Conservation (phyloP, 306 rosid genomes). For the Rubus parviflorus region DNA sequence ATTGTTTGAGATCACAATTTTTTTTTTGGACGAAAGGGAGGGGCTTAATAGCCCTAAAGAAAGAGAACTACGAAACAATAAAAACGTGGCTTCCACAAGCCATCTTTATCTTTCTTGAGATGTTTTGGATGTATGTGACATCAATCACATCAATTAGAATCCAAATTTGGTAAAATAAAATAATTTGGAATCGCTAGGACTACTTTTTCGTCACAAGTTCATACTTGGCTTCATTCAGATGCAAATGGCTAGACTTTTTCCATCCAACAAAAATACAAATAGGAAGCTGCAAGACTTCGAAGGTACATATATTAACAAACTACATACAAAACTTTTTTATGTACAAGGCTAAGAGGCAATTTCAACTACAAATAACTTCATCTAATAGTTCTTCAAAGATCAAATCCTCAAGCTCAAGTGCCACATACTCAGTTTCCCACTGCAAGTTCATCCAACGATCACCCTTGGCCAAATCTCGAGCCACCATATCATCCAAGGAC, state of each 20-base stretch:
- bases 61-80: no score
- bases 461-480: conserved; percentile 54
- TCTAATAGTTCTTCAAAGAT: conserved; percentile 69
- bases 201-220: background rate
- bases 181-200: no score
- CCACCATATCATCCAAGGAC: conserved; percentile 72
- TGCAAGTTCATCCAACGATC: conserved; percentile 77
- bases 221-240: background rate
- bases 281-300: background rate
- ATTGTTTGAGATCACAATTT: no score
- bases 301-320: background rate
- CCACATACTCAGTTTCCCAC: conserved; percentile 61
- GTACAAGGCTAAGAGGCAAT: background rate
- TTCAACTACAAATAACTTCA: conserved; percentile 51
- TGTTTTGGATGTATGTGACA: no score
- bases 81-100: no score
- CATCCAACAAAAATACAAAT: background rate
- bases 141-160: no score
- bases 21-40: no score
- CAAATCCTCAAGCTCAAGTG: conserved; percentile 74
- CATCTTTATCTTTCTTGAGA: no score
- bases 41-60: no score
- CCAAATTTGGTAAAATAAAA: no score
- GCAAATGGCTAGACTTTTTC: background rate
- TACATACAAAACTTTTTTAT: conserved; percentile 11